Evolutionary conservation across 2,329 filamentous ascomycete species (phyloP).

Genomic region (Tolypocladium ovalisporum): DNA sequence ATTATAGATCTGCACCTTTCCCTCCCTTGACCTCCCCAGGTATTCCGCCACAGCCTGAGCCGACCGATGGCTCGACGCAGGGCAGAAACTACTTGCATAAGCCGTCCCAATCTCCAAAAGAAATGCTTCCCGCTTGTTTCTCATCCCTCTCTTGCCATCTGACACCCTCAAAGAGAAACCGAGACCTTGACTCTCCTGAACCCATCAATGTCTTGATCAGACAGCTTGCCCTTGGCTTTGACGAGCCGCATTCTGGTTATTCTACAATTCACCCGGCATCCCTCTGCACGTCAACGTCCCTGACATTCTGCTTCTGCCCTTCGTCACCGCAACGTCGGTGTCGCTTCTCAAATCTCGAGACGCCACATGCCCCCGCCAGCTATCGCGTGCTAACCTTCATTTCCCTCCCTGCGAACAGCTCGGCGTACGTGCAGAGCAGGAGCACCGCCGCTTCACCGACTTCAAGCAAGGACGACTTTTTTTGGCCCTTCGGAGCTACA

Average conservation of each 20-base stretch:
- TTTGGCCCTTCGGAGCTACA: conserved; percentile 4
- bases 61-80: conserved; percentile 13
- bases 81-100: conserved; percentile 20
- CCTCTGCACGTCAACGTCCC: conserved; percentile 5
- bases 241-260: conserved; percentile 1
- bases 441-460: conserved; percentile 1
- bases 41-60: conserved; percentile 3
- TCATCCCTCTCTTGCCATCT: conserved; percentile 12
- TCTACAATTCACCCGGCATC: conserved; percentile 9
- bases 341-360: not conserved
- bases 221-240: conserved; percentile 8
- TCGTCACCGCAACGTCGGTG: not conserved
- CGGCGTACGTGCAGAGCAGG: conserved; percentile 10
- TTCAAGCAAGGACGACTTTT: conserved; percentile 6
- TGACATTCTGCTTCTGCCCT: conserved; percentile 1
- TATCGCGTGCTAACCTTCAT: conserved; percentile 9
- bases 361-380: not conserved
- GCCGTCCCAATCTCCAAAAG: conserved; percentile 19
- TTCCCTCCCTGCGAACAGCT: conserved; percentile 11
- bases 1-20: not conserved
- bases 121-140: conserved; percentile 19
- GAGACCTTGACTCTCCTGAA: conserved; percentile 18
- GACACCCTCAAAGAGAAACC: conserved; percentile 12
- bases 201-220: conserved; percentile 12
- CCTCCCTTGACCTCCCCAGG: conserved; percentile 4